Conservation (phyloP, 306 rosid species). For the Pyrus bretschneideri region DNA sequence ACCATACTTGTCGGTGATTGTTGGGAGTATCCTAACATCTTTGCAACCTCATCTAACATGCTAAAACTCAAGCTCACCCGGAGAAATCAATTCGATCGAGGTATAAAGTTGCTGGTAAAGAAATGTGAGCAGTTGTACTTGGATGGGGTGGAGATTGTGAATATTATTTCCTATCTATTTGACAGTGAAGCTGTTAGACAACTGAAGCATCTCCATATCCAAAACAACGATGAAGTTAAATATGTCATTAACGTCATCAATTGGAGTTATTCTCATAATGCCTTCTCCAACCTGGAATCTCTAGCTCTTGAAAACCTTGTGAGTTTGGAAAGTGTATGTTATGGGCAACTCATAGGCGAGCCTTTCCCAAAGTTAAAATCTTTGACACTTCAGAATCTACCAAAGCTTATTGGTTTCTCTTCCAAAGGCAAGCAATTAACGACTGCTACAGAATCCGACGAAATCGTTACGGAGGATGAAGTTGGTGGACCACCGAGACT, state of each 20-base stretch:
- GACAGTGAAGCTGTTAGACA: conserved; percentile 21
- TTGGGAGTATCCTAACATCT: rapidly evolving
- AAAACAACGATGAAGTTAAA: conserved; percentile 21
- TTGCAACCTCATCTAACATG: neutral
- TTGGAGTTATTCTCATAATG: neutral
- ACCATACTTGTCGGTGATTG: neutral
- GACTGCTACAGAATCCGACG: neutral
- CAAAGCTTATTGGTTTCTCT: neutral
- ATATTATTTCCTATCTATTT: conserved; percentile 20
- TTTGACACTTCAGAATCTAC: neutral
- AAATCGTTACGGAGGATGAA: neutral
- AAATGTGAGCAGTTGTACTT: conserved; percentile 30
- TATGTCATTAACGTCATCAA: neutral
- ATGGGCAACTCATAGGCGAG: neutral
- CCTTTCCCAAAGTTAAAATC: neutral
- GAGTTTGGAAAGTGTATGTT: neutral
- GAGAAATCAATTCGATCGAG: conserved; percentile 13
- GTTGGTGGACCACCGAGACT: neutral
- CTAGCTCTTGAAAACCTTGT: neutral
- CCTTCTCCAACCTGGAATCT: neutral
- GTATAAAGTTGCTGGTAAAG: conserved; percentile 21
- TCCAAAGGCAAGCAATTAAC: neutral
- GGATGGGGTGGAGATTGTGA: conserved; percentile 25
- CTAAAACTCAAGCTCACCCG: conserved; percentile 21
- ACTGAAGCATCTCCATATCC: conserved; percentile 33